phyloP scores from a whole-genome alignment of 2,329 filamentous ascomycete species.

The Hypoxylon sp. region DNA sequence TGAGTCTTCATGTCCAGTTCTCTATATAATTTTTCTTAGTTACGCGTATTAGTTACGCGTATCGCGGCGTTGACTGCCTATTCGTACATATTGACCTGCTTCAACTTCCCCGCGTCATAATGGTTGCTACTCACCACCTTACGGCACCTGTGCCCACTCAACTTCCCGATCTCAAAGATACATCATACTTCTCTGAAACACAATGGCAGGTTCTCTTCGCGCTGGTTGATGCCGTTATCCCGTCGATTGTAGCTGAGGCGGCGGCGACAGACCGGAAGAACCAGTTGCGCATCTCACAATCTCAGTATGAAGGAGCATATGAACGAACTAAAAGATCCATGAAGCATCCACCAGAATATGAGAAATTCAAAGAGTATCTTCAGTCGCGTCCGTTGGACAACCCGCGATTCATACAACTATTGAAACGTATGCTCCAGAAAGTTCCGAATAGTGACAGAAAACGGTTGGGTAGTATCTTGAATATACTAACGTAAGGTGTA shows the following conservation, averaged over 20 bases:
- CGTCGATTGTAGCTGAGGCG: constrained; percentile 67
- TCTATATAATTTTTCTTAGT: not conserved
- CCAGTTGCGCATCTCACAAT: constrained; percentile 64
- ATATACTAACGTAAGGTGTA: constrained; percentile 61
- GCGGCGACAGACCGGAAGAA: constrained; percentile 56
- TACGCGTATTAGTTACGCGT: not conserved
- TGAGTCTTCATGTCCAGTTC: not conserved
- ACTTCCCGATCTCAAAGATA: constrained; percentile 44
- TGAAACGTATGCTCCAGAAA: constrained; percentile 61
- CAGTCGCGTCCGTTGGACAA: constrained; percentile 66
- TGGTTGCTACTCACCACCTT: constrained; percentile 40
- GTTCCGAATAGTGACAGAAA: constrained; percentile 55
- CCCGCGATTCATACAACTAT: constrained; percentile 66
- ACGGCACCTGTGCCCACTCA: constrained; percentile 45
- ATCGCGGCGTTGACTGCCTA: not conserved
- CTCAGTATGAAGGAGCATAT: constrained; percentile 65
- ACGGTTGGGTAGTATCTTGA: constrained; percentile 59
- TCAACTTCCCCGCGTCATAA: constrained; percentile 19
- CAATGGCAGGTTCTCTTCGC: constrained; percentile 71
- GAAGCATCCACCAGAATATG: constrained; percentile 58
- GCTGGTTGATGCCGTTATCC: constrained; percentile 72
- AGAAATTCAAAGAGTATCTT: constrained; percentile 67
- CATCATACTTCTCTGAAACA: constrained; percentile 52
- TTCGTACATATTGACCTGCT: not conserved
- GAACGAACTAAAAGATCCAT: constrained; percentile 57